Evolutionary conservation across 768 basidiomycete genomes (phyloP), one percentile per base, ranked within the genome.

Genomic region (Aureoboletus auriporus): DNA sequence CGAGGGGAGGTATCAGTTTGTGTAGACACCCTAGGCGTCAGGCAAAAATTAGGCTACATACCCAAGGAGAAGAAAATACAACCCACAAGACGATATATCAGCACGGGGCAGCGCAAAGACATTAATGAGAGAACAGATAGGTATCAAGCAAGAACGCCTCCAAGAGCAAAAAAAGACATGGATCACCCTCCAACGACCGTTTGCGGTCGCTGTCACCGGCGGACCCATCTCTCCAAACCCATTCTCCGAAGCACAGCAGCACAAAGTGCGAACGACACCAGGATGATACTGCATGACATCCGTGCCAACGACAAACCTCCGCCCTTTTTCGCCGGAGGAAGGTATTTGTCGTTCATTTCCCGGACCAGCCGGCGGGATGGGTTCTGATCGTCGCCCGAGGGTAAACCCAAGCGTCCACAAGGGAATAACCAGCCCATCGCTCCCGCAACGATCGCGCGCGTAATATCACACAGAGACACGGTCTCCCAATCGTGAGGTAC

Each of bases 181-280:
- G 14, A 47, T 31, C 17, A 10, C n/a, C 27, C 39, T 12, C 16
- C 16, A 35, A 28, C 20, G 5, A 54, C 53, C 40, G 9, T 27
- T 66, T 41, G 66, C 28, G 54, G 55, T 41, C 51, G 4, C 4
- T 23, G 20, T 23, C 20, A 23, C 20, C 20, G 39, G 35, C 59
- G 54, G 27, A 52, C 20, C 56, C 61, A 66, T 34, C 52, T 49
- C 6, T 59, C 66, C 33, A 65, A 50, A 2, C 55, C 56, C 28
- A 60, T 43, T 38, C 52, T 62, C 29, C 66, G 59, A 36, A 66
- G 48, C 29, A 68, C 41, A 29, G 53, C 54, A 23, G 55, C 55
- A 42, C 65, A 66, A 16, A 66, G 35, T 17, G 60, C 56, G 26
- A 66, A 60, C 17, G 65, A 68, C 38, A 68, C 41, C 31, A 60